Base-by-base conservation (phyloP, 306 rosid species). In the Inga leiocalycina region DNA sequence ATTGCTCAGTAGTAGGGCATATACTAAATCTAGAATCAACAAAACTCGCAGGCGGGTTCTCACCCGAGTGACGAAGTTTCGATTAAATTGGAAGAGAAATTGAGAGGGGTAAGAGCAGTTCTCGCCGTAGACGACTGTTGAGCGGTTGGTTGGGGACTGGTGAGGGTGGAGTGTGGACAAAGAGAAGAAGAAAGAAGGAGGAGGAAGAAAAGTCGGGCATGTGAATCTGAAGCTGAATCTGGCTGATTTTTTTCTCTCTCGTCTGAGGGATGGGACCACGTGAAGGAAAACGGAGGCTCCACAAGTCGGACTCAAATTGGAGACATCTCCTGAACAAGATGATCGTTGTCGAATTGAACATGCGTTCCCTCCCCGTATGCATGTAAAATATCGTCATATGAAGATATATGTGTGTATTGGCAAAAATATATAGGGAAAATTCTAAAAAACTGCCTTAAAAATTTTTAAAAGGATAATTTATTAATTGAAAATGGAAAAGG, bases 81-180 rank as follows among this genome's bases (percentile, higher is more conserved):
- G 49, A 64, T 59, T n/a, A 41, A 17, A 20, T 64, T 71, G 6
- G 68, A 80, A 77, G 44, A 72, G 85, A 15, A 45, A 79, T 64
- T 61, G 8, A 67, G 71, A 86, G 46, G n/a, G 56, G 37, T 6
- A 41, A 12, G 22, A 54, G 71, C 66, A 66, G 2, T 84, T 71
- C 67, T 83, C 71, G 74, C 82, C 87, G 88, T 84, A 71, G 71
- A 61, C 20, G 82, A 49, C 32, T 76, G 86, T 48, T 46, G 10
- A 70, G 56, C 41, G 34, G 57, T 35, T 15, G 0, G 54, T 17
- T 45, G 70, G 0, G 59, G 57, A 51, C 24, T 19, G 62, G 62
- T 54, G 3, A 2, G 49, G 57, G 34, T 54, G 46, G 76, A 52
- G 45, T 77, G 45, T 0, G 81, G 56, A 74, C 72, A 65, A 39